A percentile compares a stretch with the other conserved stretches of the same genome.
Conservation (phyloP, 495 filamentous ascomycete genomes). For the Barbatosphaeria neglecta region DNA sequence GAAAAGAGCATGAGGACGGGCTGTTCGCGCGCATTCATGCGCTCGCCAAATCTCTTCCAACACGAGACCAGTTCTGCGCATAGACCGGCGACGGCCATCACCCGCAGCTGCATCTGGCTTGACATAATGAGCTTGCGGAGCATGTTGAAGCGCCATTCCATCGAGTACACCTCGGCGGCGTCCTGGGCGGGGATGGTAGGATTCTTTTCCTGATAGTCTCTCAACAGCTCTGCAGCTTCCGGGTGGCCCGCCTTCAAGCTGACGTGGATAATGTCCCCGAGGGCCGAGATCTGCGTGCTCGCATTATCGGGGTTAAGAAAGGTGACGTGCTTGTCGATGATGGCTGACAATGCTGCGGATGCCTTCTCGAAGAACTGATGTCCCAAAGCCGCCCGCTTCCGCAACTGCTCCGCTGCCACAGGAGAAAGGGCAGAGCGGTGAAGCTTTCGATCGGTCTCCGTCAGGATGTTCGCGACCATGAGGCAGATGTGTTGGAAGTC, state of each 20-base stretch:
- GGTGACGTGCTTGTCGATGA: conserved; percentile 38
- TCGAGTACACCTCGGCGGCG: conserved; percentile 36
- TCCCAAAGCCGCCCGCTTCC: conserved; percentile 17
- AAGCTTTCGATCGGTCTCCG: conserved; percentile 13
- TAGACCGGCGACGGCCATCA: conserved; percentile 60
- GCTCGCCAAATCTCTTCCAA: conserved; percentile 37
- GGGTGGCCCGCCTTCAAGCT: conserved; percentile 26
- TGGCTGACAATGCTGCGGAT: conserved; percentile 23
- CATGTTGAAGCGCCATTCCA: conserved; percentile 59
- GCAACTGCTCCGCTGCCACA: conserved; percentile 6
- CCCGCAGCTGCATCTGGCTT: conserved; percentile 81
- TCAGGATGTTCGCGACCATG: conserved; percentile 17
- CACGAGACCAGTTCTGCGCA: conserved; percentile 55
- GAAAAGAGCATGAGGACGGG: conserved; percentile 54
- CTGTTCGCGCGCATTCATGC: conserved; percentile 17
- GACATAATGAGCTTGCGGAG: conserved; percentile 62
- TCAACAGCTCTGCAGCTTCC: conserved; percentile 17
- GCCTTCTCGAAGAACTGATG: conserved; percentile 27
- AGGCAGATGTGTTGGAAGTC: conserved; percentile 23
- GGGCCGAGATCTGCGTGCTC: conserved; percentile 16
- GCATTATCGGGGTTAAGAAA: conserved; percentile 32
- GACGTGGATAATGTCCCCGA: conserved; percentile 28
- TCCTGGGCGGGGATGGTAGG: conserved; percentile 14
- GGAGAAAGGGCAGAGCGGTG: conserved; percentile 1
- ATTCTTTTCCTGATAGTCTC: conserved; percentile 16